Conservation (phyloP, 495 filamentous ascomycete species). For the Xylaria grammica region DNA sequence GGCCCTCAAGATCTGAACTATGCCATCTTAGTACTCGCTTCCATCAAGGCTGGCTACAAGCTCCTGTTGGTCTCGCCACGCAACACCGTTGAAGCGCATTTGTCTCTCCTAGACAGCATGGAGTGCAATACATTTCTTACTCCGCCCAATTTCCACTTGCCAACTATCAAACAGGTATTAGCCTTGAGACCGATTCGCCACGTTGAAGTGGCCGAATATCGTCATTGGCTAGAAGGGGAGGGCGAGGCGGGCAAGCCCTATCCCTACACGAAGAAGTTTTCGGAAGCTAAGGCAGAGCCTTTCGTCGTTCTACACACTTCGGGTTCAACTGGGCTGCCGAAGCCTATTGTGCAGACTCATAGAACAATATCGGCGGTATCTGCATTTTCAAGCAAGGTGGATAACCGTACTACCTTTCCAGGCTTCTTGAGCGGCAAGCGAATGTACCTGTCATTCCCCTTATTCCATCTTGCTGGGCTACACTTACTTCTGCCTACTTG, state of each 20-base stretch:
- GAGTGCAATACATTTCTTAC: constrained; percentile 35
- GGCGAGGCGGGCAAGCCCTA: constrained; percentile 16
- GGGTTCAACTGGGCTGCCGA: constrained; percentile 60
- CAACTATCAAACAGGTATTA: constrained; percentile 38
- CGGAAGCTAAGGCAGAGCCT: constrained; percentile 46
- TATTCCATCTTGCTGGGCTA: constrained; percentile 19
- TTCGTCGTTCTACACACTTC: constrained; percentile 60
- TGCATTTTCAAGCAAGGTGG: neutral
- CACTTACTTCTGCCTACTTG: neutral
- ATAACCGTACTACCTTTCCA: neutral
- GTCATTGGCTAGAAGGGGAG: constrained; percentile 7
- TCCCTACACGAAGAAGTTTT: constrained; percentile 46
- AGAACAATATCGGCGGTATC: constrained; percentile 50
- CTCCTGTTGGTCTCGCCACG: constrained; percentile 36
- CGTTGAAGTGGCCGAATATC: constrained; percentile 9
- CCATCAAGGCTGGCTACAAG: constrained; percentile 34
- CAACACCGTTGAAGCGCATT: constrained; percentile 45
- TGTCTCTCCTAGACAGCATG: constrained; percentile 41
- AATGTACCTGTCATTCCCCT: constrained; percentile 7
- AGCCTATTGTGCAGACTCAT: constrained; percentile 54
- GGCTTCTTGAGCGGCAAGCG: neutral
- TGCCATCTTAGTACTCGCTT: constrained; percentile 30
- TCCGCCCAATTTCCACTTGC: constrained; percentile 32
- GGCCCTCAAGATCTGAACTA: constrained; percentile 36
- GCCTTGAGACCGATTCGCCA: constrained; percentile 24